Conservation (phyloP, 2,329 filamentous ascomycete genomes). For the Gremmenia infestans region DNA sequence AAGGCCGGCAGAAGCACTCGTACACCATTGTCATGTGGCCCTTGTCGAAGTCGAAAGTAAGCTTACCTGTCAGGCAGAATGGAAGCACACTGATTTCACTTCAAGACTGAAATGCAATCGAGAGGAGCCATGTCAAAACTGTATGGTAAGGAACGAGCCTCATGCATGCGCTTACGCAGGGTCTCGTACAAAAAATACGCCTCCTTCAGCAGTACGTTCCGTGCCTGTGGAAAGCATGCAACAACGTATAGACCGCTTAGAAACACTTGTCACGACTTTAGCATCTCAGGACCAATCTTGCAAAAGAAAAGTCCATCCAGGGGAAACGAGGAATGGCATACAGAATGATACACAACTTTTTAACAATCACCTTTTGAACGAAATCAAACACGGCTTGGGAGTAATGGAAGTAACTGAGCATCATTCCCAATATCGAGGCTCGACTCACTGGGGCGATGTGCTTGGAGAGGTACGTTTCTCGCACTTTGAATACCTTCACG, state of each 20-base stretch:
- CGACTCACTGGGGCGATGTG: conserved; percentile 75
- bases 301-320: conserved; percentile 32
- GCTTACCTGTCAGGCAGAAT: background rate
- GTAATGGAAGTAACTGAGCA: conserved; percentile 67
- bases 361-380: conserved; percentile 59
- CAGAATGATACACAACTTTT: background rate
- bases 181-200: conserved; percentile 48
- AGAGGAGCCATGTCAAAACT: conserved; percentile 85
- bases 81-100: conserved; percentile 1
- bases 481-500: background rate
- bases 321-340: background rate
- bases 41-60: conserved; percentile 21
- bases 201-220: conserved; percentile 63
- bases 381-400: conserved; percentile 66
- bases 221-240: conserved; percentile 81
- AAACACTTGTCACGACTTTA: conserved; percentile 38
- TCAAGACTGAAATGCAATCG: conserved; percentile 81
- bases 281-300: conserved; percentile 46
- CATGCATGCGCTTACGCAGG: conserved; percentile 75
- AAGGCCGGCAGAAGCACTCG: conserved; percentile 14
- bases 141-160: conserved; percentile 76
- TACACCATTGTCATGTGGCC: conserved; percentile 17
- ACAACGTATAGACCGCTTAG: conserved; percentile 31
- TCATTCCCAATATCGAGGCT: conserved; percentile 73
- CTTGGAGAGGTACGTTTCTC: conserved; percentile 53